phyloP scores from a whole-genome alignment of 208 protist genomes.

The Acanthamoeba royreba region DNA sequence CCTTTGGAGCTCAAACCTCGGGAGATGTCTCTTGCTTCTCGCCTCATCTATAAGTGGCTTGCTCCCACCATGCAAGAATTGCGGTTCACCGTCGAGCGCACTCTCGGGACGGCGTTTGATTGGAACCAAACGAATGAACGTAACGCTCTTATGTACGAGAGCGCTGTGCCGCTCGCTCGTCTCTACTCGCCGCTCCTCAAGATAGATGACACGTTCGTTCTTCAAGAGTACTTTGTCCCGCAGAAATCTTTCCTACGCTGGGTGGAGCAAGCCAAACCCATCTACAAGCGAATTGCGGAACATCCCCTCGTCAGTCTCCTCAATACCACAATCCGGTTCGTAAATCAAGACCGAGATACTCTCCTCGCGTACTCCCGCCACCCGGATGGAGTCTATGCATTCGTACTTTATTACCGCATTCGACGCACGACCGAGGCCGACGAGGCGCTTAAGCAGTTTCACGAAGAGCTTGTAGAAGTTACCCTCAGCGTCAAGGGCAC shows the following conservation, averaged over 20 bases:
- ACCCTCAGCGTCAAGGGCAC: conserved; percentile 58
- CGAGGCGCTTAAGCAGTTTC: conserved; percentile 10
- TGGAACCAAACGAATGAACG: conserved; percentile 63
- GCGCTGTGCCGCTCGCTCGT: conserved; percentile 57
- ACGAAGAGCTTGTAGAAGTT: conserved; percentile 33
- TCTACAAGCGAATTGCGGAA: neutral
- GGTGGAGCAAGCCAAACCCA: conserved; percentile 13
- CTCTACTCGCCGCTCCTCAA: conserved; percentile 61
- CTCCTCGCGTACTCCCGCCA: conserved; percentile 48
- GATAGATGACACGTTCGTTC: conserved; percentile 70
- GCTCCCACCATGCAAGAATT: conserved; percentile 20
- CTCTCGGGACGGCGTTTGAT: conserved; percentile 56
- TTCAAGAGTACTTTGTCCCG: conserved; percentile 75
- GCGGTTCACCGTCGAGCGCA: conserved; percentile 64
- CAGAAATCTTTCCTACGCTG: conserved; percentile 54
- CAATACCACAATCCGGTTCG: conserved; percentile 72
- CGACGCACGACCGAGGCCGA: conserved; percentile 43
- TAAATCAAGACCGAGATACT: conserved; percentile 53
- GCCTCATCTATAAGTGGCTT: conserved; percentile 69
- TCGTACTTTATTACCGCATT: conserved; percentile 73
- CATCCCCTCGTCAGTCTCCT: conserved; percentile 32
- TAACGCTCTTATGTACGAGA: conserved; percentile 74
- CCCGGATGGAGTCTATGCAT: conserved; percentile 59
- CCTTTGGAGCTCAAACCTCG: conserved; percentile 29
- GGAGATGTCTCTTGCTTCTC: conserved; percentile 41